Percentiles rank a stretch among this genome's conserved stretches.
phyloP scores from a whole-genome alignment of 23 red algal genomes.

The Gracilariopsis chorda region DNA sequence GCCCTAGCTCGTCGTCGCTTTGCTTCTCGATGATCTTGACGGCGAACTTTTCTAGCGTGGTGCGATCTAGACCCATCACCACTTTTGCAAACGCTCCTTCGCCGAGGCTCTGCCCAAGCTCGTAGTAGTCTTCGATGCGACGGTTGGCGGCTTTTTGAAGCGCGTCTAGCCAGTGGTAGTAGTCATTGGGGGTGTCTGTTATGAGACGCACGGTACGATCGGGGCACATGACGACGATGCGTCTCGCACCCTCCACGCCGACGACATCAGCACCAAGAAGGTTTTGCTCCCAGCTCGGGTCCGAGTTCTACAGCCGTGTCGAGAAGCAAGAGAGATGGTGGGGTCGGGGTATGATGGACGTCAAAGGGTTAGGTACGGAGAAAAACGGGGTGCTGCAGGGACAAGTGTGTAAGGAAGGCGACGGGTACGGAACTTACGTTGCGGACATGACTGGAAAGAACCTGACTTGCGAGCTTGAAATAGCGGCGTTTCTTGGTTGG shows the following conservation, averaged over 20 bases:
- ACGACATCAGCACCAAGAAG: conserved; percentile 64
- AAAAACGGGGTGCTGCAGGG: neutral
- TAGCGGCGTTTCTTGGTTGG: conserved; percentile 79
- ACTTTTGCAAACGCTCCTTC: conserved; percentile 95
- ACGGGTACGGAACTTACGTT: conserved; percentile 72
- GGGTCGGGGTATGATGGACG: neutral
- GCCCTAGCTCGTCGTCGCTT: conserved; percentile 62
- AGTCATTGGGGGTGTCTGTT: conserved; percentile 51
- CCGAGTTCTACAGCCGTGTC: conserved; percentile 18
- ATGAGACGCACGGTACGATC: conserved; percentile 76
- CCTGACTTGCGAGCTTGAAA: conserved; percentile 73
- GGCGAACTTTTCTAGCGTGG: conserved; percentile 84
- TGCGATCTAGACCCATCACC: conserved; percentile 83
- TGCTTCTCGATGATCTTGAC: conserved; percentile 97
- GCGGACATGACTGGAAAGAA: conserved; percentile 68
- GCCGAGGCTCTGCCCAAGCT: conserved; percentile 77
- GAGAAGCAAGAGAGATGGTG: neutral
- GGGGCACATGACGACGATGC: conserved; percentile 63
- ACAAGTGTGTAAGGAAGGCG: neutral
- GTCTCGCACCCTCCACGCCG: conserved; percentile 32
- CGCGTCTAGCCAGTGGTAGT: conserved; percentile 70
- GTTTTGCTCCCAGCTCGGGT: conserved; percentile 71
- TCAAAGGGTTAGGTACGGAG: neutral
- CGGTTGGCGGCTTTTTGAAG: conserved; percentile 68
- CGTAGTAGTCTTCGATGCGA: conserved; percentile 84